These are phyloP conservation scores for Ustilago xerochloae DNA, from an alignment of 1,284 basidiomycete species.

Conservation along the genomic window DNA sequence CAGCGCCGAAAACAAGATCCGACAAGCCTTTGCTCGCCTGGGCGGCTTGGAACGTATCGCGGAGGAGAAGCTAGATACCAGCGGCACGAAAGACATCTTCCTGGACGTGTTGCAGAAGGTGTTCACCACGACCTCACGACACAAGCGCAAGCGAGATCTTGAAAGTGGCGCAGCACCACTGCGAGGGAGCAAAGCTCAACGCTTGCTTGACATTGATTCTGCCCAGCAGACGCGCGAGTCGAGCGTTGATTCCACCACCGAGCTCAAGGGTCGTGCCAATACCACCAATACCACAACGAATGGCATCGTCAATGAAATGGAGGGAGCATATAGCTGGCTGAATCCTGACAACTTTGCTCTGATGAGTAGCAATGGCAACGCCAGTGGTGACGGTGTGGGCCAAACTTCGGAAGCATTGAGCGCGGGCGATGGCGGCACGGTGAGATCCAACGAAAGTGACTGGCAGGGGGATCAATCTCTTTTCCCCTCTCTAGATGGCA, in stretches of 20 bases:
- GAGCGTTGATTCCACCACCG: conserved; percentile 18
- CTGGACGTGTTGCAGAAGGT: conserved; percentile 37
- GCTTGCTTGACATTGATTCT: conserved; percentile 7
- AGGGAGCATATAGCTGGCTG: conserved; percentile 29
- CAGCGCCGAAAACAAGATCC: conserved; percentile 37
- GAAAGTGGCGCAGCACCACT: conserved; percentile 1
- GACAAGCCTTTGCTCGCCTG: conserved; percentile 26
- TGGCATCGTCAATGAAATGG: background rate
- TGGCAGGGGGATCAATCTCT: conserved; percentile 38
- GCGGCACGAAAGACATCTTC: conserved; percentile 40
- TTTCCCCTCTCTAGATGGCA: conserved; percentile 40
- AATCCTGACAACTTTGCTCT: conserved; percentile 14
- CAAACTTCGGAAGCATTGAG: conserved; percentile 11
- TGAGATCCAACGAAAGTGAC: conserved; percentile 32
- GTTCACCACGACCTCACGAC: conserved; percentile 13
- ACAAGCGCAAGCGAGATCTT: conserved; percentile 29
- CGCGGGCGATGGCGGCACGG: conserved; percentile 23
- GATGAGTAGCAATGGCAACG: background rate
- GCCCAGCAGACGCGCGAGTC: conserved; percentile 30
- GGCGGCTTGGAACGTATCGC: conserved; percentile 40
- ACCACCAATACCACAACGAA: background rate
- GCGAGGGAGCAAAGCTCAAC: conserved; percentile 2
- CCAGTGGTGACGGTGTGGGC: background rate
- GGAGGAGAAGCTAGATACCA: conserved; percentile 28
- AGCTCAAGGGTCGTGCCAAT: background rate